Base-by-base conservation (phyloP, 148 eudicot species). In the Nepenthes mirabilis region DNA sequence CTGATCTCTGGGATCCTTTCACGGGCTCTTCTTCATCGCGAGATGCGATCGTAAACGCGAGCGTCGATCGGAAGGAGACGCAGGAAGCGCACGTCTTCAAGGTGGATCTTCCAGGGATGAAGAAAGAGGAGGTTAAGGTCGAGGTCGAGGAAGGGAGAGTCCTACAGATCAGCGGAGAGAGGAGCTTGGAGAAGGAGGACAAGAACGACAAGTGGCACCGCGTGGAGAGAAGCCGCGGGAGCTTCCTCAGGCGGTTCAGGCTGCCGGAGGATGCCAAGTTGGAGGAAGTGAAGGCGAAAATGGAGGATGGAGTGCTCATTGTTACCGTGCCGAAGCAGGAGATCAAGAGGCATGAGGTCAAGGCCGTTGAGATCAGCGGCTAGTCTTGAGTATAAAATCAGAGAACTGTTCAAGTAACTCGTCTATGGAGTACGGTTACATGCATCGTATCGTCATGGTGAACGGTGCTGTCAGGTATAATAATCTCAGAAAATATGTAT, bases 41-140 rank as follows among this genome's bases (percentile, higher is more conserved):
- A 1, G 11, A 6, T 11, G 48, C 48, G 8, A 11, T 62, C 54
- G 65, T 51, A 9, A 52, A 52, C 65, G 56, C 65, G 43, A 49
- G 56, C 43, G 34, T 62, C 45, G 65, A 62, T 55, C 49, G 65
- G 65, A 62, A 51, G 65, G 65, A 62, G 56, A 62, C 65, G 33
- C 65, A 55, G 65, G 65, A 62, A 40, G 55, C 65, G 56, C 65
- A 62, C 65, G 65, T 62, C 6, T 62, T 62, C 65, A 51, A 51
- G 47, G 65, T 55, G 34, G 65, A 23, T 23, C 23, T 23, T 23
- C 23, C 23, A 23, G 23, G 23, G 23, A 0, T 23, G 23, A 23
- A 23, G 23, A 23, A 23, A 23, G 23, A 23, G 23, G 23, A 23
- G 23, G 23, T 62, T 6, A 62, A 36, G 47, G 65, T 62, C 37